phyloP scores from a whole-genome alignment of 1,284 basidiomycete species.

The Ganoderma meredithae region DNA sequence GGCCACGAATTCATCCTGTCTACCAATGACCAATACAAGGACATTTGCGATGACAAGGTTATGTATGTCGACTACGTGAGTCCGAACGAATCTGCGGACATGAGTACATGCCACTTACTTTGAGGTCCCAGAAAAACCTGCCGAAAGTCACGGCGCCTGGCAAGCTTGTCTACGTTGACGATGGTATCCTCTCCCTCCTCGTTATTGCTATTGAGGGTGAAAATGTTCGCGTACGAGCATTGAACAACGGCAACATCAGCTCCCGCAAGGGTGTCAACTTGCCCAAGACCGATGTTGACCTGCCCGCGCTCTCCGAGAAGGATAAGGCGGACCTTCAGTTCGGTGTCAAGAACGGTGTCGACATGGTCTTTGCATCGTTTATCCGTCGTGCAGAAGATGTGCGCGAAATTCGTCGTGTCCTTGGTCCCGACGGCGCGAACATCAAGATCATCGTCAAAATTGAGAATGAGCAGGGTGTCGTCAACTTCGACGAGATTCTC shows the following conservation, averaged over 20 bases:
- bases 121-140: conserved; percentile 75
- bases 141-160: conserved; percentile 95
- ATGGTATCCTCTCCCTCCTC: conserved; percentile 95
- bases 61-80: conserved; percentile 93
- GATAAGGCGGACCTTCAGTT: conserved; percentile 96
- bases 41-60: conserved; percentile 82
- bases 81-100: conserved; percentile 29
- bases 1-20: conserved; percentile 96
- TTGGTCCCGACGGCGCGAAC: conserved; percentile 90
- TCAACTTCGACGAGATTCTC: conserved; percentile 97
- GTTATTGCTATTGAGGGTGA: conserved; percentile 87
- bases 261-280: conserved; percentile 99
- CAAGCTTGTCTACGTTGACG: conserved; percentile 97
- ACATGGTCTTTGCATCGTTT: conserved; percentile 99
- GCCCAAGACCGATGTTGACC: conserved; percentile 97
- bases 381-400: conserved; percentile 95
- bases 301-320: conserved; percentile 97
- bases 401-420: conserved; percentile 87
- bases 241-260: conserved; percentile 94
- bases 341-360: conserved; percentile 97
- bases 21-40: conserved; percentile 84
- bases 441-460: conserved; percentile 99
- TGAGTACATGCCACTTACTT: neutral
- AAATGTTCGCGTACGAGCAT: conserved; percentile 85
- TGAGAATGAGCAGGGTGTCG: conserved; percentile 97